A percentile compares a stretch with the other conserved stretches of the same genome.
Evolutionary conservation across 768 basidiomycete species (phyloP).

Genomic region (Pulveroboletus sp.): DNA sequence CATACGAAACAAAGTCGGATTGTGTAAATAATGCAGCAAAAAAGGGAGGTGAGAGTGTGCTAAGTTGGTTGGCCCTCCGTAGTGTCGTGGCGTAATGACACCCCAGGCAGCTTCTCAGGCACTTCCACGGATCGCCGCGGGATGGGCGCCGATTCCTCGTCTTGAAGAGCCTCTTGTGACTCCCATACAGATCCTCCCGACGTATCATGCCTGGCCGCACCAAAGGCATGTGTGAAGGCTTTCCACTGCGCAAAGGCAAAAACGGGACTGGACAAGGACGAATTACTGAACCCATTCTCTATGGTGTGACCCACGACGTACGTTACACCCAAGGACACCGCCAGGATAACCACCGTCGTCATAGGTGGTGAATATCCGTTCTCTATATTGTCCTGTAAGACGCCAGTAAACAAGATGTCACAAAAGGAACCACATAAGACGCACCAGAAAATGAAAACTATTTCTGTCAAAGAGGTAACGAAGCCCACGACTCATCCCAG

Average conservation of each 20-base stretch:
- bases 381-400: constrained; percentile 41
- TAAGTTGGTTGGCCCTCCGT: constrained; percentile 7
- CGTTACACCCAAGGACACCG: constrained; percentile 51
- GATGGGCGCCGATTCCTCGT: constrained; percentile 17
- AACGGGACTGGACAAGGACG: constrained; percentile 37
- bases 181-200: constrained; percentile 25
- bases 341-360: constrained; percentile 47
- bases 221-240: constrained; percentile 48
- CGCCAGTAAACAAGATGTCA: background rate
- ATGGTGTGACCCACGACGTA: constrained; percentile 31
- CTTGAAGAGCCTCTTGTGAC: constrained; percentile 16
- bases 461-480: constrained; percentile 63
- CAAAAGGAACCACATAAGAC: constrained; percentile 16
- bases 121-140: constrained; percentile 9
- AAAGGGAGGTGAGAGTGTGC: background rate
- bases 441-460: constrained; percentile 48
- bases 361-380: constrained; percentile 48
- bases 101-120: constrained; percentile 15
- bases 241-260: constrained; percentile 52
- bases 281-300: background rate
- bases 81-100: constrained; percentile 4
- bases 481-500: constrained; percentile 59
- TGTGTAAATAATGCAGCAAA: constrained; percentile 2
- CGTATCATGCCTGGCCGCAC: constrained; percentile 24
- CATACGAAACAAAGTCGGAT: background rate